These are phyloP conservation scores for Syzygium grande DNA, from an alignment of 345 rosid genomes.

Conservation along the genomic window DNA sequence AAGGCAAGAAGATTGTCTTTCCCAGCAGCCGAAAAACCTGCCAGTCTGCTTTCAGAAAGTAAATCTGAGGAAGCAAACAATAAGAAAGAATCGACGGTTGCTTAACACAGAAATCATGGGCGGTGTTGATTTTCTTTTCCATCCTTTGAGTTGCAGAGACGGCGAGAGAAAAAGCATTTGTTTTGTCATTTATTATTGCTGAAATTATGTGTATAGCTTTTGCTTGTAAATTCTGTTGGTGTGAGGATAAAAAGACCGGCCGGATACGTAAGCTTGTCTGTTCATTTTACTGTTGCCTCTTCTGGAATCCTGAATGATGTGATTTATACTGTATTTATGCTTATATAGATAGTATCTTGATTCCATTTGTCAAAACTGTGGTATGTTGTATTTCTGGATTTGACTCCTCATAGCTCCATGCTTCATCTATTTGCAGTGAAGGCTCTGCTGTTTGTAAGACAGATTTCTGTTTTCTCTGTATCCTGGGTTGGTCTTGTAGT, in stretches of 20 bases:
- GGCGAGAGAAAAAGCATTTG: not conserved
- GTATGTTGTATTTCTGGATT: not conserved
- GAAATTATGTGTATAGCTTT: not conserved
- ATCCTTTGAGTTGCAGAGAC: not conserved
- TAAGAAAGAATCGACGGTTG: not conserved
- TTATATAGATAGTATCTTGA: not conserved
- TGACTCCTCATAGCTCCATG: not conserved
- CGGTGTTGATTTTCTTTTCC: not conserved
- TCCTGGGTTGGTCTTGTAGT: not conserved
- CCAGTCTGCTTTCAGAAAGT: not conserved
- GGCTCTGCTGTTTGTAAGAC: not conserved
- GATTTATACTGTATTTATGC: not conserved
- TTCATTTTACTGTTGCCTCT: not conserved
- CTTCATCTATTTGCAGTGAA: not conserved
- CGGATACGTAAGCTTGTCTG: not conserved
- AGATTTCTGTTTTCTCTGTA: too few relatives aligned
- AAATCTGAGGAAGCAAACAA: slow-evolving; percentile 13
- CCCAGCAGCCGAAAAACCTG: slow-evolving; percentile 44
- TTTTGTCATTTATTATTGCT: not conserved
- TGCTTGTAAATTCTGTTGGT: not conserved
- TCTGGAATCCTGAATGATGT: not conserved
- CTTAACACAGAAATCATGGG: not conserved
- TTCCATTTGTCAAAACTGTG: not conserved
- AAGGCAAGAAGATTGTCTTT: slow-evolving; percentile 63
- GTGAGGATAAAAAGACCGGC: not conserved